Base-by-base conservation (phyloP, 345 rosid genomes). In the Clarkia xantiana region DNA sequence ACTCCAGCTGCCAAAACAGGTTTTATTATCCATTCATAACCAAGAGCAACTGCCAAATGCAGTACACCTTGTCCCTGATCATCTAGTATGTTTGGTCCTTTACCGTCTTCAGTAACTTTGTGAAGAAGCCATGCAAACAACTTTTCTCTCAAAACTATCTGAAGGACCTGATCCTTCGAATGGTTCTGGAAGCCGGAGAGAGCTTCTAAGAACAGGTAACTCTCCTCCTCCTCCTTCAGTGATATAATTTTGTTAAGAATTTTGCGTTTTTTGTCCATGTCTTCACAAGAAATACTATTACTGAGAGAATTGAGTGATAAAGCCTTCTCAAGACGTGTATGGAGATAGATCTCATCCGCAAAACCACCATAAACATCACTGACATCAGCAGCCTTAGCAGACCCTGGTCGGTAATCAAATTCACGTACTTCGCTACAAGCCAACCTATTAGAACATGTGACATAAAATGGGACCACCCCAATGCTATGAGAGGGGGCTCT, bases 381-480 rank as follows among this genome's bases (percentile, higher is more conserved):
- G 44, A 72, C 59, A 50, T 78, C 62, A 9, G 67, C 14, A 54
- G 36, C 36, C 36, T 65, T 57, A 57, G 71, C 19, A 44, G 75
- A 73, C 51, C 84, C 84, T 40, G 44, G 59, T 39, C 63, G 67
- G 67, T 64, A 89, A 47, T 82, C 97, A 71, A 85, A 89, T 53
- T 89, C 97, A 47, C 97, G 81, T 42, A 88, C 76, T 69, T 88
- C 95, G 63, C 97, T 84, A 70, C 95, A 88, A 38, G 95, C 90
- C 64, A 74, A 65, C 72, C 97, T 75, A 77, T 89, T 82, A 53
- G 95, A 85, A 70, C 95, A 78, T 6, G 95, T 85, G 47, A 89
- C 73, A 70, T 89, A 89, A 54, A 89, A 85, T 53, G 95, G 97
- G 51, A 89, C 83, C 29, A 53, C 74, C 14, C 82, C 97, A 71